Conservation (phyloP, 2,329 filamentous ascomycete genomes). For the Clathrospora elynae region DNA sequence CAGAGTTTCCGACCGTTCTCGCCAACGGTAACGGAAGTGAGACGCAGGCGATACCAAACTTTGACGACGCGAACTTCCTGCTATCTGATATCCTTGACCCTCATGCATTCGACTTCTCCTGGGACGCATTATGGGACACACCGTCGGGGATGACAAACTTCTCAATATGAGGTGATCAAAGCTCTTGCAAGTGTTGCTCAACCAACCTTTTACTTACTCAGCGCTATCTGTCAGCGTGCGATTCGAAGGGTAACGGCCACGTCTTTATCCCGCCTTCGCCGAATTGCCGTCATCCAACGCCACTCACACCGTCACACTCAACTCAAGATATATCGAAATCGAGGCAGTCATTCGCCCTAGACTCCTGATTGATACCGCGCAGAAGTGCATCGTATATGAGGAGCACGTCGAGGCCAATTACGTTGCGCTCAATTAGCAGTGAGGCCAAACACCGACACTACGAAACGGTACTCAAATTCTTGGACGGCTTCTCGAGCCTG, state of each 20-base stretch:
- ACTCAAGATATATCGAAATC: too few species aligned
- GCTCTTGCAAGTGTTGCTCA: too few species aligned
- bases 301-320: too few species aligned
- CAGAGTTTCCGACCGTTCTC: constrained; percentile 20
- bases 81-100: constrained; percentile 42
- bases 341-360: too few species aligned
- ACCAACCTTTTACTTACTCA: too few species aligned
- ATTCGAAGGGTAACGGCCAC: not conserved
- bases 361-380: not conserved
- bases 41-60: constrained; percentile 17
- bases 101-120: constrained; percentile 45
- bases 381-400: not conserved
- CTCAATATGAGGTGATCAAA: constrained; percentile 33
- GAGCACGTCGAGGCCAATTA: not conserved
- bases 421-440: not conserved
- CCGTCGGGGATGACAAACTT: constrained; percentile 44
- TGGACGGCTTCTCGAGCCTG: not conserved
- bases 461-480: not conserved
- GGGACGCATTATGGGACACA: constrained; percentile 47
- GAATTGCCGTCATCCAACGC: too few species aligned
- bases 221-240: not conserved
- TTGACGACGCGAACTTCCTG: constrained; percentile 38
- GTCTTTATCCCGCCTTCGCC: too few species aligned
- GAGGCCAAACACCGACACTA: not conserved
- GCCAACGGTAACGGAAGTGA: constrained; percentile 10